A percentile compares a stretch with the other conserved stretches of the same genome.
Conservation (phyloP, 805 yeast species). For the Candida lessepsii region DNA sequence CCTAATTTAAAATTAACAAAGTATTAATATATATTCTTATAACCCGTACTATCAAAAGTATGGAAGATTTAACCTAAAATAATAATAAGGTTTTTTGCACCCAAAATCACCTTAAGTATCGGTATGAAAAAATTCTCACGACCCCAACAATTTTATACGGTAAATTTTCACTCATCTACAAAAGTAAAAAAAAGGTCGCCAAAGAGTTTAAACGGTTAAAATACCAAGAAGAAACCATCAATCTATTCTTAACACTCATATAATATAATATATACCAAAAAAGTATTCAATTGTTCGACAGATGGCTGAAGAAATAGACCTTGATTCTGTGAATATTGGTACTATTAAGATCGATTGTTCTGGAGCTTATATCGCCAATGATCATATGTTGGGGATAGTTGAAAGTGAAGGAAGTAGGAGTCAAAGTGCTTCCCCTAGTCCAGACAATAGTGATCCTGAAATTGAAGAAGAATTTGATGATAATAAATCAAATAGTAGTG, state of each 20-base stretch:
- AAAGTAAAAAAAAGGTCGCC: not conserved
- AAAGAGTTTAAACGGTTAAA: not conserved
- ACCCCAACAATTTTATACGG: conserved; percentile 8
- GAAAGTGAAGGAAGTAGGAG: conserved; percentile 13
- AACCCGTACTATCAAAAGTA: no score
- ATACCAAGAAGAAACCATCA: no score
- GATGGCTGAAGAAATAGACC: conserved; percentile 14
- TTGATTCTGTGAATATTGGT: conserved; percentile 31
- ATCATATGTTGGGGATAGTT: conserved; percentile 28
- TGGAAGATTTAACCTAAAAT: not conserved
- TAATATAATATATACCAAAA: no score
- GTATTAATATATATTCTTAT: no score
- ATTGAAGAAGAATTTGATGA: conserved; percentile 13
- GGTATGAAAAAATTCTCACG: conserved; percentile 4
- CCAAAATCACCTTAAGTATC: not conserved
- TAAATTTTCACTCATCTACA: conserved; percentile 2
- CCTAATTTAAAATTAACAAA: no score
- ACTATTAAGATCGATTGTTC: conserved; percentile 44
- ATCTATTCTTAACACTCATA: no score
- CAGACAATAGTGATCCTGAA: conserved; percentile 17
- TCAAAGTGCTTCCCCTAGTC: conserved; percentile 22
- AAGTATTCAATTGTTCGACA: not conserved
- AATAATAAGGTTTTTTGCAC: conserved; percentile 1
- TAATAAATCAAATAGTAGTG: not conserved
- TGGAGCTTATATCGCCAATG: conserved; percentile 47